Evolutionary conservation across 2,329 filamentous ascomycete species (phyloP).

Genomic region (Lecanicillium sp.): DNA sequence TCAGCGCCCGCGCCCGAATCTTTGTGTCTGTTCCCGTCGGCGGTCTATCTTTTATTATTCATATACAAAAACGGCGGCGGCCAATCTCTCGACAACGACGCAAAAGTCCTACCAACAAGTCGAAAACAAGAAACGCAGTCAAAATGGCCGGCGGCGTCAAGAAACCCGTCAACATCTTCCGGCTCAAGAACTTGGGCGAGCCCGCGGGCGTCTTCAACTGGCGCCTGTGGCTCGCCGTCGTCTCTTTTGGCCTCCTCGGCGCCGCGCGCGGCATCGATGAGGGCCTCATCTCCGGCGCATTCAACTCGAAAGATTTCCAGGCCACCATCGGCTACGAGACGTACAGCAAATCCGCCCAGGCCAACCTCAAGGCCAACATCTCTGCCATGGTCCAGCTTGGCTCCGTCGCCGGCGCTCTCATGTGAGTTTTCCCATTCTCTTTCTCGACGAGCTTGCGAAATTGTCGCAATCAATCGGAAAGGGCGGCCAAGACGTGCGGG

Average conservation of each 20-base stretch:
- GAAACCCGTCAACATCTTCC: constrained; percentile 58
- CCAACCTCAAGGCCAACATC: constrained; percentile 70
- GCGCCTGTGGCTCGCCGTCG: constrained; percentile 70
- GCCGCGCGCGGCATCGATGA: constrained; percentile 76
- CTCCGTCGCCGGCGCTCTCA: constrained; percentile 63
- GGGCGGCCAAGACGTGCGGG: neutral
- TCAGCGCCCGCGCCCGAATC: too few species aligned
- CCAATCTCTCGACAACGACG: too few species aligned
- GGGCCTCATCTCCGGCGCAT: constrained; percentile 67
- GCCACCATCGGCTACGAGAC: constrained; percentile 49
- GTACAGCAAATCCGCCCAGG: constrained; percentile 47
- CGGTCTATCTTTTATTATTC: too few species aligned
- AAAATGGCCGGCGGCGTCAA: constrained; percentile 47
- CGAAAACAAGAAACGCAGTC: neutral
- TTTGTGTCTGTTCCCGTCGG: too few species aligned
- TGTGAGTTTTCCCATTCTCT: constrained; percentile 27
- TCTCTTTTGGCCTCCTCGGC: constrained; percentile 65
- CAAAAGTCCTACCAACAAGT: neutral
- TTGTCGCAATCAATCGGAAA: too few species aligned
- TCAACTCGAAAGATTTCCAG: constrained; percentile 61
- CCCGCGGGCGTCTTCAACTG: constrained; percentile 70
- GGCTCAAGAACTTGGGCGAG: constrained; percentile 55
- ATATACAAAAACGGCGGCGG: too few species aligned
- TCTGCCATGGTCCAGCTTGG: constrained; percentile 79
- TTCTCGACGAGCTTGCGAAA: neutral